Percentiles rank a stretch among this genome's conserved stretches.
Evolutionary conservation across 2,329 filamentous ascomycete genomes (phyloP).

Genomic region (Monosporascus cannonballus): DNA sequence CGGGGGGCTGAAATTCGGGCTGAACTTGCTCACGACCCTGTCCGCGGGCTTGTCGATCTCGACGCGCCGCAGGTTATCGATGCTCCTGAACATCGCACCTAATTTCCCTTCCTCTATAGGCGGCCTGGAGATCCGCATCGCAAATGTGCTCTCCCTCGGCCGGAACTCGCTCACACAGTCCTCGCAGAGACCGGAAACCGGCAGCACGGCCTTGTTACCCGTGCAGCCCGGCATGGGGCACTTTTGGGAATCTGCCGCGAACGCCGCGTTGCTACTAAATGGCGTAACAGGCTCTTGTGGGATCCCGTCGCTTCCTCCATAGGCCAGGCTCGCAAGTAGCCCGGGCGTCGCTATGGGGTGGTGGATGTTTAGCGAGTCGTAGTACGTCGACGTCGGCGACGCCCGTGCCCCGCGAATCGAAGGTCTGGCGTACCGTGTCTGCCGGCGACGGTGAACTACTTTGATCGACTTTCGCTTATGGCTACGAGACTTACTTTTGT

Average conservation of each 20-base stretch:
- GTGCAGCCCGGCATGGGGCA: slow-evolving; percentile 17
- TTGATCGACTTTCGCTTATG: neutral
- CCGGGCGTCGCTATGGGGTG: neutral
- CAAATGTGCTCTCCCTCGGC: slow-evolving; percentile 13
- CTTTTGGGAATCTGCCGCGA: neutral
- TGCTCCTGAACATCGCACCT: neutral
- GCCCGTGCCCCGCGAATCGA: neutral
- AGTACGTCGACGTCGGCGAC: neutral
- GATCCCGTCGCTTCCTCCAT: neutral
- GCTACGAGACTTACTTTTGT: neutral
- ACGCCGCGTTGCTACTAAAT: neutral
- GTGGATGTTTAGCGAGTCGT: neutral
- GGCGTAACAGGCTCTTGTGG: neutral
- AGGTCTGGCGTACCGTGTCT: neutral
- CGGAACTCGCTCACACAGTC: slow-evolving; percentile 15
- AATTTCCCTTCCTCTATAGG: neutral
- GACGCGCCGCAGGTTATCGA: neutral
- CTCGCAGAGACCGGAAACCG: slow-evolving; percentile 8
- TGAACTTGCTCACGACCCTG: slow-evolving; percentile 4
- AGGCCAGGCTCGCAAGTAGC: neutral
- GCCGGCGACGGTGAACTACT: neutral
- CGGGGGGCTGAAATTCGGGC: slow-evolving; percentile 2
- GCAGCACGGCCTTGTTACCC: slow-evolving; percentile 7
- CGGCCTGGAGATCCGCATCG: neutral
- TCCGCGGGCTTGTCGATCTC: neutral